Evolutionary conservation across 441 rosid species (phyloP), one percentile per base, ranked within the genome.

Genomic region (Rhodomyrtus psidioides): DNA sequence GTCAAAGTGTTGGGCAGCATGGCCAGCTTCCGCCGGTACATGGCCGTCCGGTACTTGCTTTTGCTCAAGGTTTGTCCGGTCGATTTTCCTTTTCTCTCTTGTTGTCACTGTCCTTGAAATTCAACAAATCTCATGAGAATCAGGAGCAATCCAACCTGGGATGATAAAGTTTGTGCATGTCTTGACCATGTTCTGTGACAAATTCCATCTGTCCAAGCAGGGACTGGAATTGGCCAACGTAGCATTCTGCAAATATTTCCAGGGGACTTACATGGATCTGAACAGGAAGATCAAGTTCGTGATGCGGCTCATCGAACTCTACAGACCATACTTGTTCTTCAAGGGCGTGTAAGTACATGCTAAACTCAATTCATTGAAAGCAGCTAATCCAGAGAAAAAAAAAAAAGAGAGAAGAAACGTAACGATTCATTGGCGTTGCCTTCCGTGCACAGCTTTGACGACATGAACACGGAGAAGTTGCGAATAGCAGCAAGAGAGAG

Each of bases 1-100:
- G 75, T 95, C 49, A 93, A 85, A 2, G 89, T 96, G 9, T 56
- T 95, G 28, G 21, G 84, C n/a, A 92, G 90, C 90, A 96, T 96
- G 98, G 90, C 83, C 84, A 94, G 92, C 86, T 97, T 97, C 92
- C 94, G 87, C 59, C 88, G 93, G 85, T 95, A 94, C 88, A 93
- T 97, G 91, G 90, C 96, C 1, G 23, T 97, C 60, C 96, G 94
- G 42, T 97, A 94, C 92, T 53, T 92, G 79, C 88, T 94, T 4
- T 91, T 89, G 83, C 90, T 97, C 28, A 94, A 94, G 99, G 99
- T 96, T 26, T 24, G 88, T 65, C 79, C 4, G 26, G 16, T 23
- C 44, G 15, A 54, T 70, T 55, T 53, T 84, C 56, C 42, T 55
- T 9, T 13, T 39, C 2, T 55, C 56, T 49, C 83, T 81, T 49